Base-by-base conservation (phyloP, 2,329 filamentous ascomycete species). In the Ophiosphaerella herpotricha region DNA sequence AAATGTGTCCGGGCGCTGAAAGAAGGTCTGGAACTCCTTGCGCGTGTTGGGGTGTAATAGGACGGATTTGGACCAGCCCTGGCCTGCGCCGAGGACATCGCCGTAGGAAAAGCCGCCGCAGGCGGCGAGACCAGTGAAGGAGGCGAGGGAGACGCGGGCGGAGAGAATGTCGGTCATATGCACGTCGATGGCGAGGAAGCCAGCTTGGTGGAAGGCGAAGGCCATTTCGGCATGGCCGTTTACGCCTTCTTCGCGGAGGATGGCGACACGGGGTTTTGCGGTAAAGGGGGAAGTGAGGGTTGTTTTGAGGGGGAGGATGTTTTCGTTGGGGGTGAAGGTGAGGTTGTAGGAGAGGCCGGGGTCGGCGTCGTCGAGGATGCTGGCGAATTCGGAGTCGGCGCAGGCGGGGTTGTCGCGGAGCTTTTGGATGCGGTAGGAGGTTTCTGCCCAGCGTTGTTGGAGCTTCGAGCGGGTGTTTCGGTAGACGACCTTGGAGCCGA, bases 191-290 rank as follows among this genome's bases (percentile, higher is more conserved):
- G 92, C 85, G 42, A 91, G 87, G 77, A 97, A 97, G 33, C 93
- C 93, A 37, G 94, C 93, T 32, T 86, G 86, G 58, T 88, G 86
- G 81, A 97, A 97, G 41, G 92, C 91, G 68, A 96, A 97, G 1
- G 94, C 94, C 90, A 99, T 96, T 74, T 99, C 94, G n/a, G 91
- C 87, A 65, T 97, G 85, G 36, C 92, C 90, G 76, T 99, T 97
- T 60, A 96, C 90, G 71, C 94, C 94, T 73, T 97, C 91, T 74
- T 97, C 94, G 68, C 94, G 84, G 18, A 99, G 85, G 62, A 99
- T 96, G 37, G 94, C 94, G 21, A 99, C 92, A 29, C 86, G 85
- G 1, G 89, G 89, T 66, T 83, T 85, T 36, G 74, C 82, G 55
- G 80, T 80, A 68, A 91, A 84, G 50, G 80, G 70, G 52, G 82